Percentiles rank a stretch among this genome's conserved stretches.
phyloP scores from a whole-genome alignment of 306 rosid genomes.

The Prunus persica region Prunus_persica_NCBIv2 NC_034016.1:19159501-19160000 shows the following conservation, averaged over 20 bases:
- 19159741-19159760: too few relatives aligned
- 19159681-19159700: too few relatives aligned
- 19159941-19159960: conserved; percentile 31
- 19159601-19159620: background rate
- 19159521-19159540: background rate
- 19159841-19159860: too few relatives aligned
- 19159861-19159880: background rate
- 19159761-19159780: too few relatives aligned
- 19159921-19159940: conserved; percentile 5
- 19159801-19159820: too few relatives aligned
- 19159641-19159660: too few relatives aligned
- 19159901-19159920: background rate
- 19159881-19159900: too few relatives aligned
- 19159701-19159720: too few relatives aligned
- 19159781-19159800: too few relatives aligned
- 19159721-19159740: too few relatives aligned
- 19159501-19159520: background rate
- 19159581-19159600: background rate
- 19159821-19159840: background rate
- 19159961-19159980: conserved; percentile 5
- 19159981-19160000: conserved; percentile 33
- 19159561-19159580: background rate
- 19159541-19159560: background rate
- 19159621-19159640: too few relatives aligned
- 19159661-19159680: too few relatives aligned